Conservation (phyloP, 306 rosid species). For the Sesbania bispinosa region DNA sequence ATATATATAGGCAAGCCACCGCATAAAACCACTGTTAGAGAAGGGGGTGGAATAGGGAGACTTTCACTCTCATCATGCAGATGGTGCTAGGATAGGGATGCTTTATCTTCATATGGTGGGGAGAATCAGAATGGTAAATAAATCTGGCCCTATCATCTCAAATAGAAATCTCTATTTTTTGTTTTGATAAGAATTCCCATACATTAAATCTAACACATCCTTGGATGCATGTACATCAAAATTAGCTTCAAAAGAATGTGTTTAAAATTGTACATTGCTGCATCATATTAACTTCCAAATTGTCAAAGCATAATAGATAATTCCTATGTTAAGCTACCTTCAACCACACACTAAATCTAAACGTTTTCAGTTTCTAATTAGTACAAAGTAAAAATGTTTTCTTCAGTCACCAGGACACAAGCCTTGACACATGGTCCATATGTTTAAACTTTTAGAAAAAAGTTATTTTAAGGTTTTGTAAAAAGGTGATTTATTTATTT, state of each 20-base stretch:
- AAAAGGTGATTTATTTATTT: no score
- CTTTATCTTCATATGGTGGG: background rate
- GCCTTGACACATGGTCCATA: background rate
- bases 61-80: background rate
- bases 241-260: background rate
- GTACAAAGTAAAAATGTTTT: background rate
- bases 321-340: background rate
- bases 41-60: background rate
- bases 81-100: background rate
- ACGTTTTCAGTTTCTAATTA: background rate
- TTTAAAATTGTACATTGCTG: background rate
- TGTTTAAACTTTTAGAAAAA: no score
- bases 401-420: background rate
- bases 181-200: background rate
- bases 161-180: background rate
- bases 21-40: background rate
- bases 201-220: background rate
- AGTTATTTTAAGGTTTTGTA: no score
- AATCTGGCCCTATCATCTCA: background rate
- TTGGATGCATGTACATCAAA: conserved; percentile 1
- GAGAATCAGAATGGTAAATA: background rate
- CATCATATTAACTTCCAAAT: background rate
- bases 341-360: background rate
- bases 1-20: background rate
- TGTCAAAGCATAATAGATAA: background rate